A percentile compares a stretch with the other conserved stretches of the same genome.
Conservation (phyloP, 2,329 filamentous ascomycete genomes). For the Onygenales sp. region DNA sequence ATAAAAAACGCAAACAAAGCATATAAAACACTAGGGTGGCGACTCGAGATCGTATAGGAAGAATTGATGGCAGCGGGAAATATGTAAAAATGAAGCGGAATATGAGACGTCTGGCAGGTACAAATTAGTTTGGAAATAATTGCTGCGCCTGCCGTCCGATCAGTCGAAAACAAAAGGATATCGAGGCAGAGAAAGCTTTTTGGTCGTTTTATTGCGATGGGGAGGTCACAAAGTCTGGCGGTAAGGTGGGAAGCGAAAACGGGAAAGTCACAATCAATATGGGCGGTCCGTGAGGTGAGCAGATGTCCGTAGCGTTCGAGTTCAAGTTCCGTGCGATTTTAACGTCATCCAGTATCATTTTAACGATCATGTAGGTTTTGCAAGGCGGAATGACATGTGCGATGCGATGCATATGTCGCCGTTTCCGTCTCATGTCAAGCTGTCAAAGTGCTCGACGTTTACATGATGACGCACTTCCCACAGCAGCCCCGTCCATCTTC, state of each 20-base stretch:
- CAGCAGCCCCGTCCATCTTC: conserved; percentile 59
- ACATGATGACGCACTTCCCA: conserved; percentile 81
- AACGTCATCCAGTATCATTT: conserved; percentile 1
- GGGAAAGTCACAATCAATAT: no score
- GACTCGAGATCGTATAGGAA: no score
- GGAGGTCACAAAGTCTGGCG: no score
- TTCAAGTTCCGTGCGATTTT: not conserved
- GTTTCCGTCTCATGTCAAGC: not conserved
- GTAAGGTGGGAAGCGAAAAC: no score
- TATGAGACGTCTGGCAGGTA: no score
- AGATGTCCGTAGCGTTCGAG: not conserved
- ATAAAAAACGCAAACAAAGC: no score
- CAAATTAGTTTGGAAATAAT: no score
- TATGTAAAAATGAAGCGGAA: not conserved
- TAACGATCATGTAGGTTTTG: not conserved
- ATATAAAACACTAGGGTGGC: no score
- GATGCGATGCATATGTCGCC: not conserved
- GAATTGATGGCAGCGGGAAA: not conserved
- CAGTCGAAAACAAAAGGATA: no score
- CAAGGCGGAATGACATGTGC: not conserved
- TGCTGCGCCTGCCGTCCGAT: no score
- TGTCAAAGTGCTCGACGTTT: conserved; percentile 24
- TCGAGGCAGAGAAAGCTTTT: no score
- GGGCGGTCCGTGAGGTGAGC: not conserved
- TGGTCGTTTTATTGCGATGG: no score